These are phyloP conservation scores for Arachnomyces sp. DNA, from an alignment of 2,329 filamentous ascomycete species.

Conservation along the genomic window DNA sequence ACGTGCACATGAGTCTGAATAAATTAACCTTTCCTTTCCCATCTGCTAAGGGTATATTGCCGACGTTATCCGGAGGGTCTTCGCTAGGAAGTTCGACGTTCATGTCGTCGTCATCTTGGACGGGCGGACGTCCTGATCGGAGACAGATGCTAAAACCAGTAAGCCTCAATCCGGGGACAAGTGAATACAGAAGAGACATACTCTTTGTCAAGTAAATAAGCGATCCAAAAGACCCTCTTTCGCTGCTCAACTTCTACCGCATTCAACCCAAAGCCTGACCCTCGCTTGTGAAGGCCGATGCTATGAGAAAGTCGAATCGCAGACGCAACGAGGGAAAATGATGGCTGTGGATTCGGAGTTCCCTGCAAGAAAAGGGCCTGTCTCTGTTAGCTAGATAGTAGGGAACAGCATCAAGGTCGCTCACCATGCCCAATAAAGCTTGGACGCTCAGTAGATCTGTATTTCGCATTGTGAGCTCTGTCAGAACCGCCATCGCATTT, in stretches of 20 bases:
- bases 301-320: slow-evolving; percentile 86
- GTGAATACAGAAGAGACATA: slow-evolving; percentile 24
- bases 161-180: slow-evolving; percentile 10
- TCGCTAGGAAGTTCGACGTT: slow-evolving; percentile 92
- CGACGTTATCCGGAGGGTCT: slow-evolving; percentile 83
- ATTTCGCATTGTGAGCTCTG: slow-evolving; percentile 90
- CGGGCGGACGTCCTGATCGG: slow-evolving; percentile 61
- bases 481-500: slow-evolving; percentile 88
- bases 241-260: slow-evolving; percentile 89
- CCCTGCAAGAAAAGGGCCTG: slow-evolving; percentile 83
- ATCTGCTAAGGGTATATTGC: slow-evolving; percentile 83
- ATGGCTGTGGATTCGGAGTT: slow-evolving; percentile 91
- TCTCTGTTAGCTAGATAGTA: neutral
- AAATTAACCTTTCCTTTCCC: slow-evolving; percentile 90
- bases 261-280: slow-evolving; percentile 86
- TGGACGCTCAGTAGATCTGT: slow-evolving; percentile 93
- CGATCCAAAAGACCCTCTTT: slow-evolving; percentile 70
- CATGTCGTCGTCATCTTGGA: slow-evolving; percentile 75
- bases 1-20: slow-evolving; percentile 86
- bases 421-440: slow-evolving; percentile 77
- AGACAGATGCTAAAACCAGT: slow-evolving; percentile 49
- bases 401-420: slow-evolving; percentile 9
- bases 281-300: slow-evolving; percentile 90
- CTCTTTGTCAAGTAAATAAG: slow-evolving; percentile 66
- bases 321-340: slow-evolving; percentile 81